Evolutionary conservation across 345 rosid genomes (phyloP).

Genomic region (Eucalyptus pumila): DNA sequence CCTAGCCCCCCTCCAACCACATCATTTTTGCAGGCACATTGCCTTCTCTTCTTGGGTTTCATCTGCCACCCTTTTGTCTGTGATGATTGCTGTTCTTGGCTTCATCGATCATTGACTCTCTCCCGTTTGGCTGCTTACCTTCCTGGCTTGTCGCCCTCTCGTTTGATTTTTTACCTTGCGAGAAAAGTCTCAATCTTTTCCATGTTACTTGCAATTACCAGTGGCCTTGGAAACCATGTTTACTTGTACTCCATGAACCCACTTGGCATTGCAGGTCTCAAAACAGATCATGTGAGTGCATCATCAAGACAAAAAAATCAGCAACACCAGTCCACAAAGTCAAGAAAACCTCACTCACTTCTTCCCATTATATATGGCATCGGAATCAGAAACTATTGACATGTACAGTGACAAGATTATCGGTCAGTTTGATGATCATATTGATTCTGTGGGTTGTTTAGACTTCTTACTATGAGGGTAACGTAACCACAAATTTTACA

Average conservation of each 20-base stretch:
- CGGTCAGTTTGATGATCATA: background rate
- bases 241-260: background rate
- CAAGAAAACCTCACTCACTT: background rate
- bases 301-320: background rate
- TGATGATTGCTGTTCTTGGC: background rate
- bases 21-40: background rate
- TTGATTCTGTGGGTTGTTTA: background rate
- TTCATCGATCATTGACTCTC: background rate
- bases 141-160: background rate
- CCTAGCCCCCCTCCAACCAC: background rate
- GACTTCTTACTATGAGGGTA: background rate
- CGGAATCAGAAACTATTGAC: background rate
- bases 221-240: background rate
- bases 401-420: background rate
- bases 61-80: background rate
- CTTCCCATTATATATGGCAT: background rate
- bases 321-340: background rate
- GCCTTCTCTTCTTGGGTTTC: background rate
- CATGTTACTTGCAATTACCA: background rate
- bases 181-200: background rate
- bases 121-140: background rate
- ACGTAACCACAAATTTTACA: background rate
- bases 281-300: background rate
- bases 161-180: background rate
- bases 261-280: background rate